Base-by-base conservation (phyloP, 1,284 basidiomycete species). In the Ceratobasidium sp. region DNA sequence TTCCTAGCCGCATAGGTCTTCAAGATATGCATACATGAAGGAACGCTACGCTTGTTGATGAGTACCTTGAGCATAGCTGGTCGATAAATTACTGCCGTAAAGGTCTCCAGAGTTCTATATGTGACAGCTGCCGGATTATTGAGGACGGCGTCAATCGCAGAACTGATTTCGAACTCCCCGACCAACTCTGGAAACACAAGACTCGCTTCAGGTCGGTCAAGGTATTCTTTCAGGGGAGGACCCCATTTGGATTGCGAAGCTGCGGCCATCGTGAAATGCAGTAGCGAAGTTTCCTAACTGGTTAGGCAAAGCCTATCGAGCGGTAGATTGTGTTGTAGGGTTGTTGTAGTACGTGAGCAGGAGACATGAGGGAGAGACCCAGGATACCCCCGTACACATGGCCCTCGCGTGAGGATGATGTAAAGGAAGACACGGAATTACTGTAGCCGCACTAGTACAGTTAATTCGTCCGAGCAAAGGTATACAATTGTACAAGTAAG, bases 401-500 rank as follows among this genome's bases (percentile, higher is more conserved):
- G 33, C 33, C 4, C 33, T 33, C 33, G 33, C 33, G 33, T 33
- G 33, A 33, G 33, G 33, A 33, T 33, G 33, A 33, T 33, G 33
- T 33, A 33, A 33, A 33, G 33, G 33, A 33, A 33, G 33, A 1
- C 33, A 33, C 33, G 4, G 33, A 4, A 33, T 33, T n/a, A n/a
- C n/a, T n/a, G n/a, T n/a, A n/a, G n/a, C n/a, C n/a, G n/a, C n/a
- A n/a, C n/a, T n/a, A n/a, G n/a, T n/a, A n/a, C n/a, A n/a, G n/a
- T n/a, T n/a, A n/a, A n/a, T n/a, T n/a, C 33, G 4, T 33, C 33
- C 51, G n/a, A 53, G 55, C 23, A 18, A 18, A 28, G 58, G 58
- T 61, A 61, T 33, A 61, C 58, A 61, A 61, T 61, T 33, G 23
- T 39, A 61, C 58, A 61, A 61, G 58, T 61, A 61, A 61, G 28